Percentiles rank a stretch among this genome's conserved stretches.
These are phyloP conservation scores for Cystobasidium onofrii DNA, from an alignment of 768 basidiomycete species.

Conservation along the genomic window DNA sequence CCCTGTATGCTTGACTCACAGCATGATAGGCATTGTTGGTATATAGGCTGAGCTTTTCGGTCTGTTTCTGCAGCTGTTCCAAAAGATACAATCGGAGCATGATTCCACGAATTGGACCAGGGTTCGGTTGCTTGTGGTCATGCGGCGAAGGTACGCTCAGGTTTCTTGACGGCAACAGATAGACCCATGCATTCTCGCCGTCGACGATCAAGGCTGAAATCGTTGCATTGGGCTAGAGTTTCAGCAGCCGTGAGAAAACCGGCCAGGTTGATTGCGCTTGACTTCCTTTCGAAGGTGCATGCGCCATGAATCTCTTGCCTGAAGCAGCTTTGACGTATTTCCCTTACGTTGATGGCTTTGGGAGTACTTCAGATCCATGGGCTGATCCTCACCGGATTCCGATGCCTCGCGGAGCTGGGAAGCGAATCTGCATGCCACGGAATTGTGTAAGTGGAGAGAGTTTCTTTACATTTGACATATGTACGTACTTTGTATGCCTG, in stretches of 20 bases:
- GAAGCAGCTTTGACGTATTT: background rate
- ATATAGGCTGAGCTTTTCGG: conserved; percentile 1
- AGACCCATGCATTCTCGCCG: background rate
- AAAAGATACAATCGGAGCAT: conserved; percentile 6
- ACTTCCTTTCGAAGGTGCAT: background rate
- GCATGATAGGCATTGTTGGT: background rate
- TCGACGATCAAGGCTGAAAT: background rate
- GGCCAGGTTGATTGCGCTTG: background rate
- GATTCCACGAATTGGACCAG: background rate
- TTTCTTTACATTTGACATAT: background rate
- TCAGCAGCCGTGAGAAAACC: background rate
- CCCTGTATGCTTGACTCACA: background rate
- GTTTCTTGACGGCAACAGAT: background rate
- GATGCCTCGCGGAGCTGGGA: background rate
- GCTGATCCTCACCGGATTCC: background rate
- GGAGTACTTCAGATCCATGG: background rate
- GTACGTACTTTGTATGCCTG: background rate
- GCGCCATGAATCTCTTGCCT: background rate
- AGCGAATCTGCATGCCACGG: background rate
- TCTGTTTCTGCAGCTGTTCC: background rate
- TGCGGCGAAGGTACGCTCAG: background rate
- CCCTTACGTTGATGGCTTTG: background rate
- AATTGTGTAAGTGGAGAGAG: background rate
- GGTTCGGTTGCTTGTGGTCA: background rate
- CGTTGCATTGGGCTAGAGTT: background rate